These are phyloP conservation scores for Eucalyptus regnans DNA, from an alignment of 345 rosid species.

Conservation along the genomic window DNA sequence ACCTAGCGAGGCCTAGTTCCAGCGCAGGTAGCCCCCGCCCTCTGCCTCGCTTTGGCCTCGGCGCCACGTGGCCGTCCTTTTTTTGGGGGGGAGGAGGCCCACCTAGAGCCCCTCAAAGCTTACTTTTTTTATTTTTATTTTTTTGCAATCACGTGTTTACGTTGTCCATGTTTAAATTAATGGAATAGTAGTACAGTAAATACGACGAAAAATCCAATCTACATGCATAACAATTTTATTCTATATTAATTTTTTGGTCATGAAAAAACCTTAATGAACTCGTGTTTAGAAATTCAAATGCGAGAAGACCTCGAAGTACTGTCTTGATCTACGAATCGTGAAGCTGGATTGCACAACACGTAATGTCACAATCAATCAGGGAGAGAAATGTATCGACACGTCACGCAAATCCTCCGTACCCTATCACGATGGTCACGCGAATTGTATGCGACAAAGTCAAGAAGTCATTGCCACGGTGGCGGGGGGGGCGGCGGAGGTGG, in stretches of 20 bases:
- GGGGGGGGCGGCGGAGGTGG: not conserved
- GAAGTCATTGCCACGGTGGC: not conserved
- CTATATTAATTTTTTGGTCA: too few species aligned
- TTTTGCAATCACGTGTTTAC: not conserved
- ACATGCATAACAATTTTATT: too few species aligned
- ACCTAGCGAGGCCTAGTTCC: not conserved
- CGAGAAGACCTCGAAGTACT: not conserved
- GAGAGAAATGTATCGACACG: not conserved
- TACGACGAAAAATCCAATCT: too few species aligned
- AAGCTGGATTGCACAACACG: not conserved
- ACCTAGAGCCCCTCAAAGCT: constrained; percentile 12
- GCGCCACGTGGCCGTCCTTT: constrained; percentile 1
- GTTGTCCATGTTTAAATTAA: not conserved
- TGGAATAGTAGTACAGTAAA: not conserved
- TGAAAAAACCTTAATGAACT: not conserved
- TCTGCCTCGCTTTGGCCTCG: not conserved
- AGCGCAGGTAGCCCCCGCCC: not conserved
- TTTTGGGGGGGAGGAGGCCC: not conserved
- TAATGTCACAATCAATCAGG: not conserved
- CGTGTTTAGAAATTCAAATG: not conserved
- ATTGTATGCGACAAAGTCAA: not conserved
- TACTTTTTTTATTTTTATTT: not conserved
- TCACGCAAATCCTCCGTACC: too few species aligned
- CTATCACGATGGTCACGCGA: not conserved
- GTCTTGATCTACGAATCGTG: too few species aligned